A percentile compares a stretch with the other conserved stretches of the same genome.
Conservation (phyloP, 2,329 filamentous ascomycete species). For the Elsinoe necatrix region DNA sequence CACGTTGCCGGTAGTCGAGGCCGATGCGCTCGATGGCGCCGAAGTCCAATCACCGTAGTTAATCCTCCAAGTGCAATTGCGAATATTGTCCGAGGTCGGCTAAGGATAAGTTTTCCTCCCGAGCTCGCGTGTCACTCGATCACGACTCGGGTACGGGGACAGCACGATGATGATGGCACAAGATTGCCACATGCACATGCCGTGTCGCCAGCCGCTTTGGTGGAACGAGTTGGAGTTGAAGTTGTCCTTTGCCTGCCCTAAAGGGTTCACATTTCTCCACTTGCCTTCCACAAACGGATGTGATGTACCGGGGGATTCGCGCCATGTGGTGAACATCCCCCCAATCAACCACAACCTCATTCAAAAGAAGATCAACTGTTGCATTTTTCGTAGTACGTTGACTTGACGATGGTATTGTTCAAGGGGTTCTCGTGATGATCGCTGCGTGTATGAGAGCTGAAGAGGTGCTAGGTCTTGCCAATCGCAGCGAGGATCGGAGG, state of each 20-base stretch:
- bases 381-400: neutral
- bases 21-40: slow-evolving; percentile 7
- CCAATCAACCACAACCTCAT: neutral
- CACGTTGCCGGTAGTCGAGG: slow-evolving; percentile 12
- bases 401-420: neutral
- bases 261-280: neutral
- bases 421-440: neutral
- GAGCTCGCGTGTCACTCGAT: slow-evolving; percentile 3
- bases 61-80: slow-evolving; percentile 1
- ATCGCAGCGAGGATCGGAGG: neutral
- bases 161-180: neutral
- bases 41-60: slow-evolving; percentile 2
- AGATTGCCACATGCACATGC: neutral
- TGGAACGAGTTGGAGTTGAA: slow-evolving; percentile 1
- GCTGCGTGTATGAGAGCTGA: neutral
- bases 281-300: slow-evolving; percentile 8
- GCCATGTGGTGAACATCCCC: neutral
- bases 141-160: neutral
- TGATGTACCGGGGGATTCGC: slow-evolving; percentile 7
- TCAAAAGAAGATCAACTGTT: neutral
- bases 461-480: neutral
- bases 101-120: neutral
- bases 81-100: neutral
- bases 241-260: neutral
- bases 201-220: slow-evolving; percentile 3